Percentiles rank a stretch among this genome's conserved stretches.
Conservation (phyloP, 495 filamentous ascomycete genomes). For the Pseudoneurospora amorphoporcata region DNA sequence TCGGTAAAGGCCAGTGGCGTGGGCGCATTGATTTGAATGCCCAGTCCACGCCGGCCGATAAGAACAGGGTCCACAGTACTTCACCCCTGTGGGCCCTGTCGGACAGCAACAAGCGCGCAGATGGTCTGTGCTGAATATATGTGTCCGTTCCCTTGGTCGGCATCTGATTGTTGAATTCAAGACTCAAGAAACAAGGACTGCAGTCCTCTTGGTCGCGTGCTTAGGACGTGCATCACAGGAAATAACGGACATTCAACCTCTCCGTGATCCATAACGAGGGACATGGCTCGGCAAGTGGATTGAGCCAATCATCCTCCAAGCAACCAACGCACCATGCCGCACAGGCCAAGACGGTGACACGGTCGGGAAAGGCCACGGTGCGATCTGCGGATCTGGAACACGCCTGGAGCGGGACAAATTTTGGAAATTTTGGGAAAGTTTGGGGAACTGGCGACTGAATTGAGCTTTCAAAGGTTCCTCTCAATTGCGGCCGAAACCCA, state of each 20-base stretch:
- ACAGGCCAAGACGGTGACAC: neutral
- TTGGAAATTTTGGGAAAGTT: constrained; percentile 2
- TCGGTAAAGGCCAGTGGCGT: neutral
- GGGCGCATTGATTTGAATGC: neutral
- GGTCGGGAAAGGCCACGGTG: constrained; percentile 5
- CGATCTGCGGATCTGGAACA: constrained; percentile 2
- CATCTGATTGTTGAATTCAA: neutral
- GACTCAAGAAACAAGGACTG: too few relatives aligned
- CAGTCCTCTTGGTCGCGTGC: too few relatives aligned
- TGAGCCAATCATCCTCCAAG: neutral
- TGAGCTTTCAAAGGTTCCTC: neutral
- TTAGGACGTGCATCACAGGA: neutral
- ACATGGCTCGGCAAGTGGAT: neutral
- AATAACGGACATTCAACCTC: too few relatives aligned
- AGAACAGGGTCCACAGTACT: neutral
- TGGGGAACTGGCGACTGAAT: neutral
- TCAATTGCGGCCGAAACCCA: neutral
- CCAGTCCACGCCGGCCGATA: neutral
- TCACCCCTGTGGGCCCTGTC: neutral
- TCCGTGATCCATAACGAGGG: neutral
- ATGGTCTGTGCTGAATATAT: neutral
- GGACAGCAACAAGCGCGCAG: neutral
- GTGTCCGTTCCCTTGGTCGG: neutral
- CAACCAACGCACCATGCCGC: neutral
- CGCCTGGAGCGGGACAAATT: neutral